phyloP scores from a whole-genome alignment of 495 filamentous ascomycete species.

The Aeminium ludgeri region DNA sequence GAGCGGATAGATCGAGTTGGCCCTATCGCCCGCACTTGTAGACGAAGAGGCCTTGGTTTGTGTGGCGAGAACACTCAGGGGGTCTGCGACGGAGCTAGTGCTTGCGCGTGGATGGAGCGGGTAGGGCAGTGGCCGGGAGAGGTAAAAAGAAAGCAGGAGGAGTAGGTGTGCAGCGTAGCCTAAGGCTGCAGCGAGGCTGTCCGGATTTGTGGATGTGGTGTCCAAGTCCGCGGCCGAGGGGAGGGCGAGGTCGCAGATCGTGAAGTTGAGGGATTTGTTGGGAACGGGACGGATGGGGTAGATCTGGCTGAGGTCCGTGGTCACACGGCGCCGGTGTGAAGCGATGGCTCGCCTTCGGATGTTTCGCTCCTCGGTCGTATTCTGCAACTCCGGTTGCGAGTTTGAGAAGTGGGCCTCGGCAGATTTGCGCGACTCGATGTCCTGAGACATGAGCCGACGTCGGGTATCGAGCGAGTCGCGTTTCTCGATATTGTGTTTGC shows the following conservation, averaged over 20 bases:
- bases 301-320: conserved; percentile 59
- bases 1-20: conserved; percentile 37
- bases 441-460: conserved; percentile 37
- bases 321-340: conserved; percentile 65
- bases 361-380: conserved; percentile 38
- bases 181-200: conserved; percentile 60
- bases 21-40: conserved; percentile 5
- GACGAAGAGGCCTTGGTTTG: too few relatives aligned
- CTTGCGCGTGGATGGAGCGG: conserved; percentile 56
- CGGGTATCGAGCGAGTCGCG: conserved; percentile 48
- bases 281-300: conserved; percentile 61
- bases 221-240: conserved; percentile 59
- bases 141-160: conserved; percentile 65
- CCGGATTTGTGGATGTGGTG: conserved; percentile 40
- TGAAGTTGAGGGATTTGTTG: conserved; percentile 51
- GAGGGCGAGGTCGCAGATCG: conserved; percentile 54
- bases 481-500: conserved; percentile 27
- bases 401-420: not conserved
- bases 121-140: conserved; percentile 64
- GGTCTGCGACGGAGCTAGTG: conserved; percentile 61
- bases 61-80: conserved; percentile 38
- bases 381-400: conserved; percentile 18
- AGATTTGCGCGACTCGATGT: conserved; percentile 13
- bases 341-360: conserved; percentile 37
- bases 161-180: conserved; percentile 66